Evolutionary conservation across 2,329 filamentous ascomycete genomes (phyloP).

Genomic region (Malbranchea zuffiana): DNA sequence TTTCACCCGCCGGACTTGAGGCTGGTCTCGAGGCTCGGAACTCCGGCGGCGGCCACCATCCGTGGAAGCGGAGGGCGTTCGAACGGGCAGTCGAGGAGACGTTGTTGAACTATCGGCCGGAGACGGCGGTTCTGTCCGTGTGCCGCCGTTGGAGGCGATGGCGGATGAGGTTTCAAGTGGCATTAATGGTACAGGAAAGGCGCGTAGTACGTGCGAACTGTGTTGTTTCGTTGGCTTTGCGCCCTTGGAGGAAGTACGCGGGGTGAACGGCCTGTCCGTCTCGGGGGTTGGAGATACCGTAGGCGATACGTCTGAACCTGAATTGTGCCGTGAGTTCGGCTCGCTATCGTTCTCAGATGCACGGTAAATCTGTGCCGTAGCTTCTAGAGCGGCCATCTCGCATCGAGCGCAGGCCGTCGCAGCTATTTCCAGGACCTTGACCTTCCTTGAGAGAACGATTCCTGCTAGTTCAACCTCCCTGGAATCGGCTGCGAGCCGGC

Average conservation of each 20-base stretch:
- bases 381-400: slow-evolving; percentile 14
- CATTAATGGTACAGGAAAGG: neutral
- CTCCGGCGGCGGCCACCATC: too few species aligned
- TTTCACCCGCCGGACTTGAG: too few species aligned
- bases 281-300: slow-evolving; percentile 2
- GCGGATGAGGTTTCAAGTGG: too few species aligned
- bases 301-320: slow-evolving; percentile 7
- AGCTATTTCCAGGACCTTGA: slow-evolving; percentile 14
- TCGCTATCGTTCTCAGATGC: slow-evolving; percentile 7
- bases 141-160: too few species aligned
- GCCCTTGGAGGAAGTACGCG: neutral
- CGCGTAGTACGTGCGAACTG: neutral
- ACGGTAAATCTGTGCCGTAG: slow-evolving; percentile 12
- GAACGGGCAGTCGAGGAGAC: too few species aligned
- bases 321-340: slow-evolving; percentile 1
- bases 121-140: too few species aligned
- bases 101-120: too few species aligned
- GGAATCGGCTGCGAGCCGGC: slow-evolving; percentile 19
- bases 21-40: too few species aligned
- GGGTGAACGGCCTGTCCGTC: neutral
- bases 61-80: slow-evolving; percentile 6
- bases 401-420: slow-evolving; percentile 15
- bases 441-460: slow-evolving; percentile 9
- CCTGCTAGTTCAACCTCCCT: slow-evolving; percentile 13
- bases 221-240: neutral